Conservation (phyloP, 139 green algal genomes). For the Asterochloris sp. region DNA sequence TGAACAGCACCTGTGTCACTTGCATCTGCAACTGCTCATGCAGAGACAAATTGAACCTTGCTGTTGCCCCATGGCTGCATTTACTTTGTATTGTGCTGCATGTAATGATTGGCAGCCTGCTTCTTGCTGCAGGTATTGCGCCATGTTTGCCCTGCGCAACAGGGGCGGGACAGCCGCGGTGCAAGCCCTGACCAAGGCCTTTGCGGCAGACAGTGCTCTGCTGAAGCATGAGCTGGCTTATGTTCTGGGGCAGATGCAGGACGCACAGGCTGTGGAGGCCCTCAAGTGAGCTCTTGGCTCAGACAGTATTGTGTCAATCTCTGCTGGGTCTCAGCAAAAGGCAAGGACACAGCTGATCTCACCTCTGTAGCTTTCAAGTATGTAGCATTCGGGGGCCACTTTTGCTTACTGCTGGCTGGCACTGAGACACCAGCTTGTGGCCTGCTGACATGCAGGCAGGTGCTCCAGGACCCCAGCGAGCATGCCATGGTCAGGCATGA, state of each 20-base stretch:
- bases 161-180: constrained; percentile 75
- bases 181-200: constrained; percentile 57
- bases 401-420: too few relatives aligned
- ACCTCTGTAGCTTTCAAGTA: background rate
- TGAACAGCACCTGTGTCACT: too few relatives aligned
- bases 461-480: constrained; percentile 65
- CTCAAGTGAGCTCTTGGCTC: constrained; percentile 30
- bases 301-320: background rate
- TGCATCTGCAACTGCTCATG: too few relatives aligned
- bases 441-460: constrained; percentile 21
- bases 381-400: too few relatives aligned
- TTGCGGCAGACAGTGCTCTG: constrained; percentile 58
- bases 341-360: too few relatives aligned
- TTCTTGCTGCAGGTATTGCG: constrained; percentile 57
- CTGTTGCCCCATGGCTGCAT: too few relatives aligned
- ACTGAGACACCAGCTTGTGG: background rate
- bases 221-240: constrained; percentile 97
- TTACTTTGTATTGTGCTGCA: too few relatives aligned
- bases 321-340: too few relatives aligned
- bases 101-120: too few relatives aligned
- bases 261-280: constrained; percentile 43
- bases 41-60: constrained; percentile 41
- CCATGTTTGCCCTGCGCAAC: constrained; percentile 96
- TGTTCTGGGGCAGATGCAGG: constrained; percentile 96
- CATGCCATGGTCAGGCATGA: constrained; percentile 99